A percentile compares a stretch with the other conserved stretches of the same genome.
These are phyloP conservation scores for Micractinium sp. DNA, from an alignment of 139 green algal genomes.

Conservation along the genomic window DNA sequence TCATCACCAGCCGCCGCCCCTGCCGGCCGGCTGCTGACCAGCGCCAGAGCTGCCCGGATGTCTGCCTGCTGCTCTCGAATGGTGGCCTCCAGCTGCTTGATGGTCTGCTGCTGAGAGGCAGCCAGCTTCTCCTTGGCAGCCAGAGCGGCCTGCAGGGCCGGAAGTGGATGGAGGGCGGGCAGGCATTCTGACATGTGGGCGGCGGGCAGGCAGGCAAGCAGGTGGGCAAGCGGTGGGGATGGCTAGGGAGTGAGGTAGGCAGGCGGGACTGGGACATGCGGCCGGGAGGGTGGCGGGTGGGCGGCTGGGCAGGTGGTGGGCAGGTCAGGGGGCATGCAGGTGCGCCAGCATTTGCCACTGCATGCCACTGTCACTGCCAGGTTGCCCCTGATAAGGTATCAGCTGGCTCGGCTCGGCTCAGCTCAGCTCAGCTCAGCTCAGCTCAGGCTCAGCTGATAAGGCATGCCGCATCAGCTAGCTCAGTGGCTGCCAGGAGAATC, in stretches of 20 bases:
- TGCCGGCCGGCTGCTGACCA: slow-evolving; percentile 17
- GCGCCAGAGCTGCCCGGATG: slow-evolving; percentile 32
- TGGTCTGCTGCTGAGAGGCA: slow-evolving; percentile 22
- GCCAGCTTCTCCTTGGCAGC: slow-evolving; percentile 11
- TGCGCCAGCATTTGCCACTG: too few species aligned
- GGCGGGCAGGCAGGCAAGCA: too few species aligned
- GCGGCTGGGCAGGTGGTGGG: background rate
- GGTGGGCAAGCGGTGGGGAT: too few species aligned
- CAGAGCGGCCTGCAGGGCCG: background rate
- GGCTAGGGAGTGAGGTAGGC: background rate
- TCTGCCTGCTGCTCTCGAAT: slow-evolving; percentile 39
- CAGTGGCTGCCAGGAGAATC: too few species aligned
- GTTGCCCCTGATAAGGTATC: background rate
- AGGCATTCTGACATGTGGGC: too few species aligned
- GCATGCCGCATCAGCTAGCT: too few species aligned
- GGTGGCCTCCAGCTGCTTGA: slow-evolving; percentile 31
- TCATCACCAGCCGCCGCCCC: background rate
- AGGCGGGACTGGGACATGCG: background rate
- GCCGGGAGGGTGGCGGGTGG: too few species aligned
- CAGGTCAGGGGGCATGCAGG: background rate
- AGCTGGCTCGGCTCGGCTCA: too few species aligned
- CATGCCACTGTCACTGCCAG: too few species aligned
- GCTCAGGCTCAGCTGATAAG: too few species aligned
- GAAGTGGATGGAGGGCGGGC: too few species aligned
- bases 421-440: too few species aligned